Evolutionary conservation across 140 eudicot genomes (phyloP).

Genomic region (Cichorium intybus): DNA sequence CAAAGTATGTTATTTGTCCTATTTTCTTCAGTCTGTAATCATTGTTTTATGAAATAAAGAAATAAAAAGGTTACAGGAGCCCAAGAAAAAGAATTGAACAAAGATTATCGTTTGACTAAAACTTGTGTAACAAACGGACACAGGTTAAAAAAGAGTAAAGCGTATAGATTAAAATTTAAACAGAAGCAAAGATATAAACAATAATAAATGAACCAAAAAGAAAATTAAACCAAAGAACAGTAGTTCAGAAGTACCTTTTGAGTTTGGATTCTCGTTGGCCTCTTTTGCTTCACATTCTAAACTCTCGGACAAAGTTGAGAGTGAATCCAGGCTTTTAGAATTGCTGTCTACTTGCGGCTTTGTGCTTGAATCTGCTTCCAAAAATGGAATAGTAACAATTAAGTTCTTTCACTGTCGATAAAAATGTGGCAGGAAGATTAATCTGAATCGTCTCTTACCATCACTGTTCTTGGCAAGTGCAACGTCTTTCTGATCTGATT

Average conservation of each 20-base stretch:
- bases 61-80: no score
- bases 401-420: neutral
- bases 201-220: neutral
- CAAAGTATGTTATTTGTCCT: no score
- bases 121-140: no score
- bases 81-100: no score
- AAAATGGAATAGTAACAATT: neutral
- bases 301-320: slow-evolving; percentile 17
- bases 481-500: slow-evolving; percentile 27
- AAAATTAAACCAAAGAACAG: neutral
- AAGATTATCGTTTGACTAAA: no score
- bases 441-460: slow-evolving; percentile 22
- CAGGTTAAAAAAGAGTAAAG: no score
- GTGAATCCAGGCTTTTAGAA: slow-evolving; percentile 17
- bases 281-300: slow-evolving; percentile 26
- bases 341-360: slow-evolving; percentile 33
- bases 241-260: slow-evolving; percentile 20
- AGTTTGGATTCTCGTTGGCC: slow-evolving; percentile 20
- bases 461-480: slow-evolving; percentile 14
- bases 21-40: no score
- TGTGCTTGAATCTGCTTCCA: slow-evolving; percentile 23
- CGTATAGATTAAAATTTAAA: no score
- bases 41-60: no score
- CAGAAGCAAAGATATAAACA: no score
- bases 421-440: neutral